Base-by-base conservation (phyloP, 1,139 yeast species). In the Saccharomyces hybrid region DNA sequence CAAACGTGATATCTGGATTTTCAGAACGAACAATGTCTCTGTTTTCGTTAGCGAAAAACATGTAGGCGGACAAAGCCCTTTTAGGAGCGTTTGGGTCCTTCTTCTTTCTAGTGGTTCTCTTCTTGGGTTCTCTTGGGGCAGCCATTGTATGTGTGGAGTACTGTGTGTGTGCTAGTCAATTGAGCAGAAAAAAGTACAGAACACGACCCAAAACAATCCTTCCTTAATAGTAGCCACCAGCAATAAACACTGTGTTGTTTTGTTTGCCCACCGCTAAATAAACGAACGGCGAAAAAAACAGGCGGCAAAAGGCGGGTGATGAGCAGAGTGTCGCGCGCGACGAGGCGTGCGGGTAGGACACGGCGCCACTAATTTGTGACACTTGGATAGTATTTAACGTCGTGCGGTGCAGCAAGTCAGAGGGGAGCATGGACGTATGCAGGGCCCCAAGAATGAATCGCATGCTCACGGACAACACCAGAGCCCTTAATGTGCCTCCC, bases 1-100 rank as follows among this genome's bases (percentile, higher is more conserved):
- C 96, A 70, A 91, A 90, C 53, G 91, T 75, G 66, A 88, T 87
- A 72, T 95, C 96, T 64, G 96, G 96, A 81, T 91, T 88, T 73
- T 90, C 96, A 61, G 93, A 84, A 74, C 96, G 82, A 65, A 93
- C 96, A 63, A 83, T 82, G 74, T 91, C 97, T 79, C 98, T 90
- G 82, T 88, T 87, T 70, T 90, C 97, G 71, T 89, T 90, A 67
- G 99, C 98, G 71, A 91, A 93, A 82, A 88, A 91, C 98, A 93
- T 91, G 84, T 93, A 93, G 55, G 98, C 97, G 59, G 97, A 89
- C 71, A 93, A 79, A 46, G 98, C 89, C 76, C 98, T 86, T 88
- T 93, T 93, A 73, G 99, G 99, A 61, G 99, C 99, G 75, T 91
- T 91, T 78, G 98, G 98, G 76, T 93, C 97, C 75, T 64, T 69